Evolutionary conservation across 768 basidiomycete species (phyloP).

Genomic region (Boletus subcaerulescens): DNA sequence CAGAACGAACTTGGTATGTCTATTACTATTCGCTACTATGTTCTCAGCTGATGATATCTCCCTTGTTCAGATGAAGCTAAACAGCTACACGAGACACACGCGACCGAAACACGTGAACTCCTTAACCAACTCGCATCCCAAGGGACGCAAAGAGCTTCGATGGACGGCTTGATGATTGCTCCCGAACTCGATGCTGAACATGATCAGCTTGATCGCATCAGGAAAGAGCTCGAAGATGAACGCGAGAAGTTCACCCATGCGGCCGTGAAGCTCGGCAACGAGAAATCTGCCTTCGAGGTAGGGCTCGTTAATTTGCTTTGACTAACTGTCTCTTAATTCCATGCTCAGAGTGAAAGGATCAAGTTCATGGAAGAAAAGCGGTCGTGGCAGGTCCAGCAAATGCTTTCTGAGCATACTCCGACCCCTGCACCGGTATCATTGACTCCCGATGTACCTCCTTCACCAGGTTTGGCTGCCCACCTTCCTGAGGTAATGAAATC

Average conservation of each 20-base stretch:
- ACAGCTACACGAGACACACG: constrained; percentile 41
- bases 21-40: not conserved
- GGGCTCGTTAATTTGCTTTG: not conserved
- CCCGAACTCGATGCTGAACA: constrained; percentile 54
- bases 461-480: constrained; percentile 22
- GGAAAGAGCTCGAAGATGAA: constrained; percentile 61
- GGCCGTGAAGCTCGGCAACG: constrained; percentile 58
- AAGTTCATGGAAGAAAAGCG: constrained; percentile 67
- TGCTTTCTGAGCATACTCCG: constrained; percentile 56
- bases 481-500: constrained; percentile 38
- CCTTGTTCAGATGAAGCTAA: constrained; percentile 43
- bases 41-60: constrained; percentile 6
- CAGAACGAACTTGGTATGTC: constrained; percentile 57
- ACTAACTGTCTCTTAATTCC: not conserved
- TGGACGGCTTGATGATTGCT: constrained; percentile 49
- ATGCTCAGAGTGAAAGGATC: constrained; percentile 54
- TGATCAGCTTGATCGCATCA: constrained; percentile 50
- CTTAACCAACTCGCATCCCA: constrained; percentile 54
- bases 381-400: constrained; percentile 65
- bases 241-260: constrained; percentile 63
- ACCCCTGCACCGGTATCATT: constrained; percentile 30
- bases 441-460: constrained; percentile 9
- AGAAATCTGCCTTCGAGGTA: constrained; percentile 68
- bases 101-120: constrained; percentile 48
- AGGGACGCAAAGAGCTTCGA: constrained; percentile 30